A percentile compares a stretch with the other conserved stretches of the same genome.
phyloP scores from a whole-genome alignment of 257 asterid species.

The Ligustrum vulgare region DNA sequence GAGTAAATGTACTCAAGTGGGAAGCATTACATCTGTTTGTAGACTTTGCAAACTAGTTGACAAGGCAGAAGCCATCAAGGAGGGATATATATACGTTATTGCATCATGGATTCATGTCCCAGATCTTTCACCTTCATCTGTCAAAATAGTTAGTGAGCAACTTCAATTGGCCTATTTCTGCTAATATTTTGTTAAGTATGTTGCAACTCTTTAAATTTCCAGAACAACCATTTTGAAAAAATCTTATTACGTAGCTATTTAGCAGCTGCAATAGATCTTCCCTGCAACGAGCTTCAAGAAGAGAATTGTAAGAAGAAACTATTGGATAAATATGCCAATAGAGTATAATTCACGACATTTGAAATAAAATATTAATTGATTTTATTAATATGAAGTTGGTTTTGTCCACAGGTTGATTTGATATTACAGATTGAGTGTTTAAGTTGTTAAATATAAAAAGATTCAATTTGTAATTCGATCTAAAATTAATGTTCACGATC shows the following conservation, averaged over 20 bases:
- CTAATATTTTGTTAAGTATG: slow-evolving; percentile 52
- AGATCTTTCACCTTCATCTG: slow-evolving; percentile 73
- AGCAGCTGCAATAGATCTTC: slow-evolving; percentile 83
- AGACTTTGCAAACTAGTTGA: slow-evolving; percentile 50
- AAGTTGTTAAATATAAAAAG: too few relatives aligned
- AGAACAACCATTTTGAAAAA: slow-evolving; percentile 72
- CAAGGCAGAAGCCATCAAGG: slow-evolving; percentile 60
- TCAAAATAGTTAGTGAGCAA: slow-evolving; percentile 61
- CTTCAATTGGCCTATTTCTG: slow-evolving; percentile 60
- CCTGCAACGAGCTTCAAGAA: slow-evolving; percentile 78
- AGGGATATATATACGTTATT: slow-evolving; percentile 43
- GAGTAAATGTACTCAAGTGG: slow-evolving; percentile 41
- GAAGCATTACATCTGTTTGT: slow-evolving; percentile 43
- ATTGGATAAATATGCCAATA: too few relatives aligned
- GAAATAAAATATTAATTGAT: too few relatives aligned
- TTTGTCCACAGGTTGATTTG: too few relatives aligned
- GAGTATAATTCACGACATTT: too few relatives aligned
- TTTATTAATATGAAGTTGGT: too few relatives aligned
- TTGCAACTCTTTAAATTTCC: slow-evolving; percentile 60
- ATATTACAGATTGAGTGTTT: too few relatives aligned
- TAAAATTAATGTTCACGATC: too few relatives aligned
- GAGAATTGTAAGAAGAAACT: slow-evolving; percentile 62
- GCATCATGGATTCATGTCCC: slow-evolving; percentile 58
- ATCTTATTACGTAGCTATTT: slow-evolving; percentile 89
- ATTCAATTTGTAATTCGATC: too few relatives aligned